A percentile compares a stretch with the other conserved stretches of the same genome.
phyloP scores from a whole-genome alignment of 2,329 filamentous ascomycete species.

The Penicillium sp. region DNA sequence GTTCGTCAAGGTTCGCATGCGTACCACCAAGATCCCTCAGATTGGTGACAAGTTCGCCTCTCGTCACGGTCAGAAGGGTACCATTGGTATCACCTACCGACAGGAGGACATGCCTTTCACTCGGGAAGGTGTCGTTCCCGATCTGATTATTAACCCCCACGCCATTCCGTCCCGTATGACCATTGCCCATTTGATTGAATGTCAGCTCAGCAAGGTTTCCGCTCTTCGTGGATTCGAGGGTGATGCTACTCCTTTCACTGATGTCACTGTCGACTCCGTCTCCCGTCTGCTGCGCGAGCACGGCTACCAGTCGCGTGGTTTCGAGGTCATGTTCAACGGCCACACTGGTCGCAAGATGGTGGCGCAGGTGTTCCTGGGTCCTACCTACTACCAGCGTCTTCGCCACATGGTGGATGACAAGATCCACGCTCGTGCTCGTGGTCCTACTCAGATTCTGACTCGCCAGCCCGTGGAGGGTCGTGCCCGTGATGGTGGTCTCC shows the following conservation, averaged over 20 bases:
- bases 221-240: conserved; percentile 92
- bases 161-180: conserved; percentile 99
- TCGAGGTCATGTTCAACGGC: conserved; percentile 98
- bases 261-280: conserved; percentile 92
- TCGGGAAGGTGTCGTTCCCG: conserved; percentile 82
- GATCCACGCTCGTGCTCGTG: conserved; percentile 97
- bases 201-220: conserved; percentile 92
- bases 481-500: conserved; percentile 93
- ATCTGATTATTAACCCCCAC: conserved; percentile 98
- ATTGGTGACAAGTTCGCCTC: conserved; percentile 99
- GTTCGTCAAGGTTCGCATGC: conserved; percentile 95
- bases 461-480: conserved; percentile 97
- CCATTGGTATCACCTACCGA: conserved; percentile 96
- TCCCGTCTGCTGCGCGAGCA: conserved; percentile 81
- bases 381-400: conserved; percentile 97
- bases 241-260: conserved; percentile 95
- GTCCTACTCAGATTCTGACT: conserved; percentile 95
- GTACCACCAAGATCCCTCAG: conserved; percentile 96
- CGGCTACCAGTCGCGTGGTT: conserved; percentile 94
- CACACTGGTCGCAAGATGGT: conserved; percentile 93
- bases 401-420: conserved; percentile 99
- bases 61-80: conserved; percentile 98
- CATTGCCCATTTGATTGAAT: conserved; percentile 99
- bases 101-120: conserved; percentile 99
- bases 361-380: conserved; percentile 93